These are phyloP conservation scores for Avena sativa DNA, from an alignment of 176 grass and related monocot species.

Conservation along the genomic window DNA sequence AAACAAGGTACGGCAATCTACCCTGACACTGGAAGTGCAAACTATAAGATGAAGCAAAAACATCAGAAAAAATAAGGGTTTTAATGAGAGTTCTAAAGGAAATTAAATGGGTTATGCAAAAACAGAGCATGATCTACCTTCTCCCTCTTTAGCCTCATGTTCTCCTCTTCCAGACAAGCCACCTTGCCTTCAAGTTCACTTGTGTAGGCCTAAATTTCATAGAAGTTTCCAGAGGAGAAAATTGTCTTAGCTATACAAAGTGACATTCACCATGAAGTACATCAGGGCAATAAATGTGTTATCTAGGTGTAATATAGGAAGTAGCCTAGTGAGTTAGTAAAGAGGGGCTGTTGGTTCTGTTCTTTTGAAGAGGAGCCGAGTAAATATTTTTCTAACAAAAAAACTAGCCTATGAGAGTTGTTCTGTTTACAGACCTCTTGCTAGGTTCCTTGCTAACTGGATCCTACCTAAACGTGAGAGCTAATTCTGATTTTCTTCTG, in stretches of 20 bases:
- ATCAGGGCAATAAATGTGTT: constrained; percentile 8
- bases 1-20: not conserved
- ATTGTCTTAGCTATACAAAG: constrained; percentile 4
- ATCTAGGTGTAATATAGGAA: not conserved
- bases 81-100: not conserved
- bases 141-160: constrained; percentile 21
- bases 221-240: not conserved
- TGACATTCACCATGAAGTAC: not conserved
- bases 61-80: not conserved
- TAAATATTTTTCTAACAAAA: not conserved
- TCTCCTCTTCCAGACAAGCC: constrained; percentile 32
- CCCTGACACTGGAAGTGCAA: not conserved
- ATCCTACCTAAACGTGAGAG: not conserved
- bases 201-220: constrained; percentile 27
- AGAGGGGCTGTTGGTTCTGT: not conserved
- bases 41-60: not conserved
- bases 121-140: constrained; percentile 23
- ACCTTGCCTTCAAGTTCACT: constrained; percentile 26
- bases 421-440: not conserved
- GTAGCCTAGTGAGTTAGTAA: not conserved
- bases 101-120: not conserved
- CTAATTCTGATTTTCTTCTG: not conserved
- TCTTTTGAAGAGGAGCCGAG: constrained; percentile 1
- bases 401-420: constrained; percentile 4
- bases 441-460: constrained; percentile 12